Evolutionary conservation across 176 grass and related monocot species (phyloP), one percentile per base, ranked within the genome.

Genomic region (Avena eriantha): DNA sequence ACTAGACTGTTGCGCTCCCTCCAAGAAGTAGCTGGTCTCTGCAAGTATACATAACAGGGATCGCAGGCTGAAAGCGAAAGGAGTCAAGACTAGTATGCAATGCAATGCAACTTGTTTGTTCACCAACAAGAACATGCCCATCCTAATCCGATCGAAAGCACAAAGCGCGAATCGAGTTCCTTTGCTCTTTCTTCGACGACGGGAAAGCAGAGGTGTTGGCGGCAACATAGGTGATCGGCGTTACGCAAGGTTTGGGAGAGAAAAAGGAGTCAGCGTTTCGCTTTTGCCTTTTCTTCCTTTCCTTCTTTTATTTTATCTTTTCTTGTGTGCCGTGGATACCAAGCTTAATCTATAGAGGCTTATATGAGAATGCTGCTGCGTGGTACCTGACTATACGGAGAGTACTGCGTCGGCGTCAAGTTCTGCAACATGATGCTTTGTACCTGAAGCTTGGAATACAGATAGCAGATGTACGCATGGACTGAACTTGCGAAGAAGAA

Each of bases 61-160:
- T 73, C 69, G 69, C 21, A 3, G 39, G 0, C 4, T 22, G 47
- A 89, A 85, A 84, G 84, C 19, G 21, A 71, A 86, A 76, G 15
- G 53, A 78, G 64, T 78, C 79, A 57, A 87, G 72, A 80, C 80
- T 59, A 76, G 59, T 36, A 36, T 5, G 29, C 29, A 29, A 29
- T 29, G 29, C 29, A 31, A 39, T 82, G 78, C 88, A 60, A 22
- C 11, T 39, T 87, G 84, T 78, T 61, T 47, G 84, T 79, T 90
- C 56, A 79, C 66, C 79, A 83, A 83, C 79, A 83, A 83, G 84
- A 90, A 53, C 66, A 74, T 67, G 46, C 67, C 66, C 24, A 76
- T 91, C 89, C 57, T 19, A 80, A 87, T 91, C 89, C 18, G 74
- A 76, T 84, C 66, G 73, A 83, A 92, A 80, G 87, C 21, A 5